phyloP scores from a whole-genome alignment of 2,329 filamentous ascomycete species.

The Beauveria scarabaeidicola region DNA sequence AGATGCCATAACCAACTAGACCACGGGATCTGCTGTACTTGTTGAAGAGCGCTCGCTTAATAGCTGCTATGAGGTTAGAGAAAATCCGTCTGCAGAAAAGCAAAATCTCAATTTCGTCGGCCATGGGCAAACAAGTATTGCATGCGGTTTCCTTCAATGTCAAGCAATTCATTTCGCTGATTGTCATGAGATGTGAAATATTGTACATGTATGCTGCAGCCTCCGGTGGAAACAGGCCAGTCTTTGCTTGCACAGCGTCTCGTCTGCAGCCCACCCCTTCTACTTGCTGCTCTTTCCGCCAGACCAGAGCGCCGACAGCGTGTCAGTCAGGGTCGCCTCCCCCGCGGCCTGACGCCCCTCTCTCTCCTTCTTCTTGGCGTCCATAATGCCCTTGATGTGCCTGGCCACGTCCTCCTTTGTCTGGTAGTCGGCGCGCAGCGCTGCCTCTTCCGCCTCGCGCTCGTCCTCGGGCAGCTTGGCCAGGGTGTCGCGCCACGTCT shows the following conservation, averaged over 20 bases:
- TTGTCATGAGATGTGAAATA: background rate
- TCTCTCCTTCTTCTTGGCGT: conserved; percentile 49
- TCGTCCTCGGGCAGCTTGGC: conserved; percentile 51
- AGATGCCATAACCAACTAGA: conserved; percentile 34
- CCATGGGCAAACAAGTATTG: background rate
- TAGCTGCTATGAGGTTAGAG: background rate
- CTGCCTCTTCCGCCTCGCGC: conserved; percentile 53
- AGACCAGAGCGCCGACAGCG: conserved; percentile 20
- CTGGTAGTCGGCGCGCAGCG: conserved; percentile 53
- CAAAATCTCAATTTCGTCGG: too few relatives aligned
- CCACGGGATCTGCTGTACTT: conserved; percentile 23
- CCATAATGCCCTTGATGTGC: conserved; percentile 45
- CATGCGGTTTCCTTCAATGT: background rate
- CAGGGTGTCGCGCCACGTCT: conserved; percentile 44
- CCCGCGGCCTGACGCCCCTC: conserved; percentile 31
- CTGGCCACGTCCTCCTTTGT: conserved; percentile 52
- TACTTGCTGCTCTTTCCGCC: conserved; percentile 20
- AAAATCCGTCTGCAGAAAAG: background rate
- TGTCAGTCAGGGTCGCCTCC: conserved; percentile 24
- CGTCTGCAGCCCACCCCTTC: background rate
- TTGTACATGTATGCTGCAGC: conserved; percentile 3
- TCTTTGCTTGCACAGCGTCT: background rate
- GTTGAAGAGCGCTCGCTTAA: background rate
- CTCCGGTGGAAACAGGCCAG: background rate
- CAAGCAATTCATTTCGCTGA: background rate